Evolutionary conservation across 176 grass and related monocot genomes (phyloP), one percentile per base, ranked within the genome.

Genomic region (Phoenix roebelenii): DNA sequence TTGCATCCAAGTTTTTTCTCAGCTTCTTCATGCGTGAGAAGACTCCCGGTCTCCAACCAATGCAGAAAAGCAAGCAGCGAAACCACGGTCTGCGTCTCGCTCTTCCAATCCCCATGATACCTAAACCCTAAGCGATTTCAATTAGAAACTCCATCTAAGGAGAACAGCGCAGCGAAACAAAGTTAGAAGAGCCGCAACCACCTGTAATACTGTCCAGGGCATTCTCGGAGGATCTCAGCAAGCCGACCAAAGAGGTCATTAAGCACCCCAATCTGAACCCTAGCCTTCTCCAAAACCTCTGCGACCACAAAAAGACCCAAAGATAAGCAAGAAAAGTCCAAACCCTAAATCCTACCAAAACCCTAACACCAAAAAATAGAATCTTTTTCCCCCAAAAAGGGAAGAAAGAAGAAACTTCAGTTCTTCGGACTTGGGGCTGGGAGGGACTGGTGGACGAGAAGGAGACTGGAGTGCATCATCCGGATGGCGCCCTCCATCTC

Each of bases 231-330:
- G 52, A 97, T 88, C 55, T 83, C 84, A 4, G 73, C 73, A 2
- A 97, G 76, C 76, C 64, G 66, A 54, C 57, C 64, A 54, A 80
- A 91, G 5, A 85, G 65, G 56, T 61, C 76, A 76, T 88, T 98
- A 66, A 98, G 80, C 23, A 74, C 80, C 63, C 81, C 87, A 28
- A 83, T 89, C 75, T 98, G 87, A 52, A 63, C 63, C 55, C 80
- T 88, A 18, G 76, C 75, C 84, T 98, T 98, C 53, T 74, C 81
- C 65, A 97, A 75, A 62, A 97, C 87, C 66, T 87, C 87, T 97
- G 32, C 64, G 74, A 78, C 23, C 48, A 54, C 22, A 19, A 59
- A 16, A 52, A 35, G 7, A 30, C 2, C 35, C 4, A 58, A 19
- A 75, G 61, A 53, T 18, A 65, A 56, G 44, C 23, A 17, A 67